phyloP scores from a whole-genome alignment of 2,329 filamentous ascomycete species.

The Aspergillus ibericus region DNA sequence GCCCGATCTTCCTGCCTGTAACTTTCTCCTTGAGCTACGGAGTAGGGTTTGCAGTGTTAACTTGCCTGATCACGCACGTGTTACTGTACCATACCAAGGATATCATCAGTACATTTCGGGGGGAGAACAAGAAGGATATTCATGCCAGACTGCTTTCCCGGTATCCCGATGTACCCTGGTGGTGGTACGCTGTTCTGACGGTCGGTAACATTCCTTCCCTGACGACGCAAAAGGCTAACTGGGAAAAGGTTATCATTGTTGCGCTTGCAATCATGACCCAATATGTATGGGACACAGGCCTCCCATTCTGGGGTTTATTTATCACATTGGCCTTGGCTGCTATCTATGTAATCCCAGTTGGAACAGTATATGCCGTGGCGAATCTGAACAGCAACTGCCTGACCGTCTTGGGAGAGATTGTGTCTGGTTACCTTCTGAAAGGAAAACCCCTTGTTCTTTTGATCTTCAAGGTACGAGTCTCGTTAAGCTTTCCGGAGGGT shows the following conservation, averaged over 20 bases:
- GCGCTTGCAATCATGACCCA: slow-evolving; percentile 32
- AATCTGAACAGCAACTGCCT: slow-evolving; percentile 44
- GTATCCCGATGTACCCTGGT: slow-evolving; percentile 39
- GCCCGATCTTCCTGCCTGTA: slow-evolving; percentile 60
- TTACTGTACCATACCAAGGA: slow-evolving; percentile 24
- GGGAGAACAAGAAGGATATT: slow-evolving; percentile 36
- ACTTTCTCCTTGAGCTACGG: slow-evolving; percentile 56
- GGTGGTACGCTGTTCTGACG: slow-evolving; percentile 40
- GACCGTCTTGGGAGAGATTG: slow-evolving; percentile 44
- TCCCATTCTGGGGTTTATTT: slow-evolving; percentile 43
- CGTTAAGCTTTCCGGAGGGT: background rate
- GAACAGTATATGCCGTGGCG: slow-evolving; percentile 43
- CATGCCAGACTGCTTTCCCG: slow-evolving; percentile 38
- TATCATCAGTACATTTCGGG: slow-evolving; percentile 19
- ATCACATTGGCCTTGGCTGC: slow-evolving; percentile 40
- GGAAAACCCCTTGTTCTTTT: slow-evolving; percentile 45
- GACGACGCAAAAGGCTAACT: slow-evolving; percentile 34
- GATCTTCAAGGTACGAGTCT: slow-evolving; percentile 44
- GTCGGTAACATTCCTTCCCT: slow-evolving; percentile 7
- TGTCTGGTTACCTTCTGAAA: slow-evolving; percentile 43
- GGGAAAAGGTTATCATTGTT: slow-evolving; percentile 44
- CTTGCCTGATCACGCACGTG: slow-evolving; percentile 42
- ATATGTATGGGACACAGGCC: slow-evolving; percentile 32
- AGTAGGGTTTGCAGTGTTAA: slow-evolving; percentile 62
- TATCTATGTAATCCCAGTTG: slow-evolving; percentile 43